These are phyloP conservation scores for Geum urbanum DNA, from an alignment of 306 rosid species.

Conservation along the genomic window DNA sequence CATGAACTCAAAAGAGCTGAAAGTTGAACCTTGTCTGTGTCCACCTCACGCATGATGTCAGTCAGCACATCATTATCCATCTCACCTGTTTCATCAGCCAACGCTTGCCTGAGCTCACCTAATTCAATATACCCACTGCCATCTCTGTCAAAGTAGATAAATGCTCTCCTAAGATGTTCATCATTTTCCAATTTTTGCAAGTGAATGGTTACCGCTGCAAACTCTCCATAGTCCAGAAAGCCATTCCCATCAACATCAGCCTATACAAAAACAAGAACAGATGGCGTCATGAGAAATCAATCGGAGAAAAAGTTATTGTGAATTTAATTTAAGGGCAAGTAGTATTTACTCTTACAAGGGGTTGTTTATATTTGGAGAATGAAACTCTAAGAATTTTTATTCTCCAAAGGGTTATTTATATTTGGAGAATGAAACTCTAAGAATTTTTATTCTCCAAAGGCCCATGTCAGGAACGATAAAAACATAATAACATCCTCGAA, in stretches of 20 bases:
- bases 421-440: conserved; percentile 1
- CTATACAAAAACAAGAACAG: conserved; percentile 33
- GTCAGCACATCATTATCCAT: conserved; percentile 63
- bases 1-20: conserved; percentile 16
- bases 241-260: conserved; percentile 99
- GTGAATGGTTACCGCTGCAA: conserved; percentile 97
- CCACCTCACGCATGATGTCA: conserved; percentile 95
- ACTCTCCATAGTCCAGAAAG: conserved; percentile 93
- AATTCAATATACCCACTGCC: conserved; percentile 85
- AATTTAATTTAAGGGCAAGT: neutral
- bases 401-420: no score
- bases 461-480: neutral
- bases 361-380: neutral
- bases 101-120: conserved; percentile 67
- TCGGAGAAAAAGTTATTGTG: neutral
- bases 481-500: neutral
- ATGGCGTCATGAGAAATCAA: neutral
- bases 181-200: conserved; percentile 97
- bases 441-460: neutral
- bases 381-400: no score
- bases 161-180: conserved; percentile 85
- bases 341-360: neutral
- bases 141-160: conserved; percentile 79
- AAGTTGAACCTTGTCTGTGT: conserved; percentile 83
- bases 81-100: conserved; percentile 77